A percentile compares a stretch with the other conserved stretches of the same genome.
Conservation (phyloP, 352 stramenopile species). For the Phytophthora fragariaefolia region DNA sequence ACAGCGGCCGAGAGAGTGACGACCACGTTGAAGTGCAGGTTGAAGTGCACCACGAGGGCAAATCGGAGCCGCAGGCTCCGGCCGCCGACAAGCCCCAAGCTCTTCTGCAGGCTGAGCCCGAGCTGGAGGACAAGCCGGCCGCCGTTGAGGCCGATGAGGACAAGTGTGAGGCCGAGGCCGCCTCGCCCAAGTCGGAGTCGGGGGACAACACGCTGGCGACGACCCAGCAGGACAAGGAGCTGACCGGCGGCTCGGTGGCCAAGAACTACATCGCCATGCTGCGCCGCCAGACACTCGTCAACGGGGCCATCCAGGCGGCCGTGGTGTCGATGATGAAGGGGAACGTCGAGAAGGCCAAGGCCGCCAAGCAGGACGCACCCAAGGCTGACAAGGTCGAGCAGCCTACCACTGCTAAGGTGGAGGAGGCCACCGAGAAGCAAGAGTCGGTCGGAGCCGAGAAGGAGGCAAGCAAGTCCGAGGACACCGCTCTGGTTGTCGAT, state of each 20-base stretch:
- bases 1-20: constrained; percentile 20
- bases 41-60: neutral
- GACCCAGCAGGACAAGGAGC: constrained; percentile 4
- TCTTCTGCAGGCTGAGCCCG: constrained; percentile 4
- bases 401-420: constrained; percentile 1
- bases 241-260: constrained; percentile 15
- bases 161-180: neutral
- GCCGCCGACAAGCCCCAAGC: constrained; percentile 13
- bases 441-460: neutral
- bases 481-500: neutral
- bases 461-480: neutral
- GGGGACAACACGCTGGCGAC: neutral
- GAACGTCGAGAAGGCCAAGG: constrained; percentile 28
- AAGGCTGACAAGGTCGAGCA: constrained; percentile 11
- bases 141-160: neutral
- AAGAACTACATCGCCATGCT: constrained; percentile 33
- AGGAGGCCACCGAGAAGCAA: neutral
- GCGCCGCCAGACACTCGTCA: constrained; percentile 23
- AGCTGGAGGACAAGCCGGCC: constrained; percentile 10
- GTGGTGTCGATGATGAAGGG: constrained; percentile 45
- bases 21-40: constrained; percentile 23
- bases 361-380: constrained; percentile 1
- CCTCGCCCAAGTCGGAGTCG: constrained; percentile 10
- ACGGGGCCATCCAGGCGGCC: constrained; percentile 41
- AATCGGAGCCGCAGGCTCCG: neutral